Conservation (phyloP, 192 early-diverging fungal genomes). For the Coemansia asiatica region DNA sequence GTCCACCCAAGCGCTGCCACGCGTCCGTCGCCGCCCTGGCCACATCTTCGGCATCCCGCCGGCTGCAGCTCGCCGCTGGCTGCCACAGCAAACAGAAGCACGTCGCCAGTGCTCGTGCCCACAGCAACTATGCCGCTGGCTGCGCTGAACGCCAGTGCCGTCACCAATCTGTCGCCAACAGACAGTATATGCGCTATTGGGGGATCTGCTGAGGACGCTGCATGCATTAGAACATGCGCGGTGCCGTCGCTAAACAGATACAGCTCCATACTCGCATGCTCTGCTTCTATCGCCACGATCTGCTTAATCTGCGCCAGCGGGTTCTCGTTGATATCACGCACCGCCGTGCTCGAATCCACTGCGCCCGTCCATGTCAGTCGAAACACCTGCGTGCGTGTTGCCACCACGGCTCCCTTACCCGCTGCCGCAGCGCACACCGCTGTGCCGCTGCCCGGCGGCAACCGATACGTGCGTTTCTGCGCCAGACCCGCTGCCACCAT, state of each 20-base stretch:
- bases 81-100: constrained; percentile 17
- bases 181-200: neutral
- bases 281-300: constrained; percentile 12
- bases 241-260: constrained; percentile 34
- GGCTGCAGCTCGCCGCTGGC: neutral
- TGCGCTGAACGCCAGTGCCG: constrained; percentile 23
- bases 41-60: constrained; percentile 6
- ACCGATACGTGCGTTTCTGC: constrained; percentile 33
- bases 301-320: constrained; percentile 25
- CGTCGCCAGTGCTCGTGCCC: constrained; percentile 26
- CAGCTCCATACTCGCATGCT: constrained; percentile 1
- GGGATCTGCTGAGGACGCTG: neutral
- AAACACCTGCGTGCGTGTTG: constrained; percentile 24
- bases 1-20: constrained; percentile 37
- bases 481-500: constrained; percentile 26
- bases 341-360: constrained; percentile 13
- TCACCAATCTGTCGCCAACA: constrained; percentile 2
- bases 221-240: constrained; percentile 8
- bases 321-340: constrained; percentile 22
- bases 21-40: constrained; percentile 14
- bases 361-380: constrained; percentile 33
- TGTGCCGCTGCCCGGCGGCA: constrained; percentile 19
- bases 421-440: constrained; percentile 28
- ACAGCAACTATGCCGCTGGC: constrained; percentile 28
- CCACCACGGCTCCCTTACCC: constrained; percentile 18